These are phyloP conservation scores for Scheffersomyces lignosus DNA, from an alignment of 805 yeast species.

Conservation along the genomic window DNA sequence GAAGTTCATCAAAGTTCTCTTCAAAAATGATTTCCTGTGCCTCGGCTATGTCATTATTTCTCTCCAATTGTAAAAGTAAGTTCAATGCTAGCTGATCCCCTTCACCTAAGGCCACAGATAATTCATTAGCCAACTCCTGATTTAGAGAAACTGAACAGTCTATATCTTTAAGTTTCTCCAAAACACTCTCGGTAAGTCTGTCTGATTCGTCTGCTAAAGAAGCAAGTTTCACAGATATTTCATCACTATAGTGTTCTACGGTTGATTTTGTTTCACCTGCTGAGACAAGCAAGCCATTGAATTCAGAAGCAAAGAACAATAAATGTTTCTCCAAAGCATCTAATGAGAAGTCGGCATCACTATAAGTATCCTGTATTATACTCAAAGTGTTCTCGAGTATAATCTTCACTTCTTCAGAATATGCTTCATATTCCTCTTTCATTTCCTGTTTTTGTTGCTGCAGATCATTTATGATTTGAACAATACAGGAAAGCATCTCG, in stretches of 20 bases:
- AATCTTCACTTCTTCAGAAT: conserved; percentile 4
- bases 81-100: too few relatives aligned
- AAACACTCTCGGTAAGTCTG: conserved; percentile 1
- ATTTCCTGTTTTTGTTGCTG: conserved; percentile 6
- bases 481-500: neutral
- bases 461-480: neutral
- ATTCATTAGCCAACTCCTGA: conserved; percentile 1
- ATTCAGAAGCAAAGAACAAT: neutral
- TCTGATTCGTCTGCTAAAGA: conserved; percentile 2
- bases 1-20: too few relatives aligned
- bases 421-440: conserved; percentile 4
- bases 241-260: neutral
- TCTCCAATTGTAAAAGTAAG: too few relatives aligned
- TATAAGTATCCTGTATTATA: conserved; percentile 3
- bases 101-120: too few relatives aligned
- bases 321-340: neutral
- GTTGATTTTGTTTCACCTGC: neutral
- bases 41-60: too few relatives aligned
- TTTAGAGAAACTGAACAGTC: neutral
- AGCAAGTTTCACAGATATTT: conserved; percentile 2
- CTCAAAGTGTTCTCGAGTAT: neutral
- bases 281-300: neutral
- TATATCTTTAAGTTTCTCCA: neutral
- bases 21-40: too few relatives aligned
- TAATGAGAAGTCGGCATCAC: neutral